Base-by-base conservation (phyloP, 2,329 filamentous ascomycete species). In the Alternaria incomplexa region DNA sequence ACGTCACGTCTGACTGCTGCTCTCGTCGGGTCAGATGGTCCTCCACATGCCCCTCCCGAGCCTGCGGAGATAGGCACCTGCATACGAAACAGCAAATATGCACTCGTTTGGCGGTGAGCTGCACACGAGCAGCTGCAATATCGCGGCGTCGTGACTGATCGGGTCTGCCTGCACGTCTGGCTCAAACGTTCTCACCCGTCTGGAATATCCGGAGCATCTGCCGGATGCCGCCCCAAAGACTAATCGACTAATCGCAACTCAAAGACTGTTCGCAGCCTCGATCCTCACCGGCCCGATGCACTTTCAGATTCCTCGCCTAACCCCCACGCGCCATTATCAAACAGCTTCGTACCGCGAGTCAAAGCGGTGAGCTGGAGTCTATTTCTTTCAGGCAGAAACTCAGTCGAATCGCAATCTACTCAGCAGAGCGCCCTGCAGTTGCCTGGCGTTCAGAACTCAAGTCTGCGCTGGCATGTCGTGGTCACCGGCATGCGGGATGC, bases 241-340 rank as follows among this genome's bases (percentile, higher is more conserved):
- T 40, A 40, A 40, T 40, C 15, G n/a, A 40, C 36, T 40, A 40
- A 40, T 40, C 36, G 36, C 36, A 17, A 40, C 36, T 40, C 56
- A 57, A 28, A 47, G 30, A 51, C 47, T 53, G 56, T 66, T 48
- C 58, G 30, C 56, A 47, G 60, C 43, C 63, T 62, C 62, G 54
- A 63, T 62, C 58, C 47, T 58, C 28, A 25, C 61, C 68, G 65
- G 65, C 56, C 67, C 62, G 64, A 68, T 57, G 58, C 26, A 26
- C 36, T 22, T 62, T 36, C 25, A 56, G 30, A 54, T 26, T 57
- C 56, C 52, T 66, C 66, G 61, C 53, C 59, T 64, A 63, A 76
- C 77, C 76, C 76, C 76, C 77, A 79, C 77, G 76, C 77, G 75
- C 66, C 68, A 79, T 79, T 79, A 79, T 73, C 66, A 68, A 76